Conservation (phyloP, 331 rosid species). For the Telfairia occidentalis region DNA sequence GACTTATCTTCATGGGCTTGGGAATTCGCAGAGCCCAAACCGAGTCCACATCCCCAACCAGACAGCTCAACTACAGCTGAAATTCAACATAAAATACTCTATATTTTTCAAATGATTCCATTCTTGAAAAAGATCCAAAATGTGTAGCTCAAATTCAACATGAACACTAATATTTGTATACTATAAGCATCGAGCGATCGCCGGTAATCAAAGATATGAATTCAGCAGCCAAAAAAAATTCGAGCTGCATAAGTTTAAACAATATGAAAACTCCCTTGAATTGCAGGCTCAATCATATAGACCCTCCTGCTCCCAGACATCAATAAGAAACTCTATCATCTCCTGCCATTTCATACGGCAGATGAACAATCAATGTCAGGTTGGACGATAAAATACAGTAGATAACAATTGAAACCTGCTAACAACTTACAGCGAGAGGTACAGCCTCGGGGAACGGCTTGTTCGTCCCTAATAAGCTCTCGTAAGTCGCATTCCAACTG, state of each 20-base stretch:
- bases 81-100: neutral
- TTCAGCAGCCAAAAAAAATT: neutral
- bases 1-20: neutral
- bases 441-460: conserved; percentile 50
- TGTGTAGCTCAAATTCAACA: neutral
- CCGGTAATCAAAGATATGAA: neutral
- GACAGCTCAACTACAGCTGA: neutral
- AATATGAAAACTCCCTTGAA: conserved; percentile 46
- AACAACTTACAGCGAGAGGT: conserved; percentile 62
- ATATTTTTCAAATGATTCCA: neutral
- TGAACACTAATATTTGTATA: neutral
- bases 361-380: neutral
- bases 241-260: conserved; percentile 21
- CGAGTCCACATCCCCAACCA: neutral
- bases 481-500: conserved; percentile 72
- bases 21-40: neutral
- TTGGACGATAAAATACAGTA: neutral
- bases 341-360: conserved; percentile 39
- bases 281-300: conserved; percentile 22
- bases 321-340: conserved; percentile 79
- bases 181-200: neutral
- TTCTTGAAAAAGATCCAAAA: neutral
- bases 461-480: conserved; percentile 48
- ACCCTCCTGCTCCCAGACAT: conserved; percentile 38
- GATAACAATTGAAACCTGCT: neutral